These are phyloP conservation scores for Acanthamoeba sp. DNA, from an alignment of 208 protist species.

Conservation along the genomic window DNA sequence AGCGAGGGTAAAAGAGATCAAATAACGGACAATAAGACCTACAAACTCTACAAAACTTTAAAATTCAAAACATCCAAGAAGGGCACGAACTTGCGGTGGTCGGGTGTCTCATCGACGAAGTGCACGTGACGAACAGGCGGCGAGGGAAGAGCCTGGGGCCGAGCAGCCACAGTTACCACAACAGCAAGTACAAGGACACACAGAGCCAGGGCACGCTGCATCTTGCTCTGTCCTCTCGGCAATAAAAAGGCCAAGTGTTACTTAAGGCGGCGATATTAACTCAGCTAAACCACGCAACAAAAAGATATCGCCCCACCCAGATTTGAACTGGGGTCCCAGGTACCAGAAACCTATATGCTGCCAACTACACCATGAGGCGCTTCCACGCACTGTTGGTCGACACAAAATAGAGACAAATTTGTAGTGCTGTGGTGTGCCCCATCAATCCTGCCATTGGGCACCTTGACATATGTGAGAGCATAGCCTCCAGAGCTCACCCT, in stretches of 20 bases:
- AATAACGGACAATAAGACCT: too few species aligned
- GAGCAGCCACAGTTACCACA: not conserved
- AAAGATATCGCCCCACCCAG: constrained; percentile 4
- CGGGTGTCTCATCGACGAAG: not conserved
- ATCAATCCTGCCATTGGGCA: too few species aligned
- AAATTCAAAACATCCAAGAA: not conserved
- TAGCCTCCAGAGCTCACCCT: too few species aligned
- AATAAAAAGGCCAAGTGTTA: not conserved
- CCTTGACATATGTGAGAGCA: too few species aligned
- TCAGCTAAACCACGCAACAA: not conserved
- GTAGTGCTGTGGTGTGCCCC: too few species aligned
- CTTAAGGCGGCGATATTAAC: too few species aligned
- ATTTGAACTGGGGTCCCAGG: constrained; percentile 35
- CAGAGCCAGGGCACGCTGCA: too few species aligned
- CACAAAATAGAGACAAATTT: not conserved
- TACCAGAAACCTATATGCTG: constrained; percentile 22
- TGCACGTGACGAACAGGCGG: constrained; percentile 10
- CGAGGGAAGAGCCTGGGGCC: not conserved
- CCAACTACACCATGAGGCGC: constrained; percentile 21
- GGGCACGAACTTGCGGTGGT: not conserved
- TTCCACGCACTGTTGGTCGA: not conserved
- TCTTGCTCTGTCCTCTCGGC: not conserved
- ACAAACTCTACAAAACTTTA: not conserved
- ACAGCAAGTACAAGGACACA: not conserved
- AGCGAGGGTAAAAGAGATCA: not conserved